Conservation (phyloP, 805 yeast species). For the Kodamaea hsintzibuensis region DNA sequence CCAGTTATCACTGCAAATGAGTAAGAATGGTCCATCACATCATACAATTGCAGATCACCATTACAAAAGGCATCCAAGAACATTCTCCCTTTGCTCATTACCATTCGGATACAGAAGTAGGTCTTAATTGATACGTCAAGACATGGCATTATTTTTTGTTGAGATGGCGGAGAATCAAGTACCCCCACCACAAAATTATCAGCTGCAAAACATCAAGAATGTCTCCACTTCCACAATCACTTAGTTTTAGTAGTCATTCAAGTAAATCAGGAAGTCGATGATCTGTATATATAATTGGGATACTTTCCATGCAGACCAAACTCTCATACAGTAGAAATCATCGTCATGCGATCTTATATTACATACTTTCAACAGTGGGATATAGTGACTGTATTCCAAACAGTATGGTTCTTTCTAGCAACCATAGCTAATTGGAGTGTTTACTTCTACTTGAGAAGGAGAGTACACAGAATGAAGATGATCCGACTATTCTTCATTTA, state of each 20-base stretch:
- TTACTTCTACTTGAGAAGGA: background rate
- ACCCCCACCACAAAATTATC: constrained; percentile 1
- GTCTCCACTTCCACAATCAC: background rate
- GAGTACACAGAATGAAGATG: background rate
- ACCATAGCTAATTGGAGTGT: constrained; percentile 1
- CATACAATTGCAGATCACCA: background rate
- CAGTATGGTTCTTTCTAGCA: constrained; percentile 3
- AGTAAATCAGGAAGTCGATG: background rate
- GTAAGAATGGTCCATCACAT: background rate
- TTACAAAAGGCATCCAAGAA: background rate
- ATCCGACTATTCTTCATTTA: constrained; percentile 3
- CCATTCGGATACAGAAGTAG: background rate
- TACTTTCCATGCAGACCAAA: background rate
- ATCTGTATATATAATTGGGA: background rate
- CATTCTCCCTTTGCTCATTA: background rate
- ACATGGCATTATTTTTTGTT: background rate
- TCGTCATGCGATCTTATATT: background rate
- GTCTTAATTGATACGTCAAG: background rate
- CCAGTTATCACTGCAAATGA: background rate
- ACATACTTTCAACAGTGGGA: constrained; percentile 1
- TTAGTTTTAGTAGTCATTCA: background rate
- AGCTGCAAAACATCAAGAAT: constrained; percentile 1
- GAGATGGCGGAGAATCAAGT: background rate
- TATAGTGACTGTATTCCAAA: constrained; percentile 1
- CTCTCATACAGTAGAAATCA: background rate